Base-by-base conservation (phyloP, 352 stramenopile genomes). In the Saprolegnia parasitica region DNA sequence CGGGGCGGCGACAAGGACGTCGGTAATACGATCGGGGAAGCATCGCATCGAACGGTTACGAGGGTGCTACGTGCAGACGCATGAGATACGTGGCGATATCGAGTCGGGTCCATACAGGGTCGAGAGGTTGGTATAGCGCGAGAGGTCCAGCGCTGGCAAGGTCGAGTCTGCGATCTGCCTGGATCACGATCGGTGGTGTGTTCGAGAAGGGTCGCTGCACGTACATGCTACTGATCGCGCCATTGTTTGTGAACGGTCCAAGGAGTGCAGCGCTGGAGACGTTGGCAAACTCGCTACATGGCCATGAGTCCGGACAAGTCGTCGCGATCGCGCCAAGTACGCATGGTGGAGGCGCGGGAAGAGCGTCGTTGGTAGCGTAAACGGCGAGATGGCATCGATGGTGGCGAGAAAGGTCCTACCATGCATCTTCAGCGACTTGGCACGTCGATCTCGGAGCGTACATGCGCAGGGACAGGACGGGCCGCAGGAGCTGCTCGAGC, bases 61-160 rank as follows among this genome's bases (percentile, higher is more conserved):
- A 55, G n/a, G n/a, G 47, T 29, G n/a, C 47, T 55, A 55, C n/a
- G 47, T 55, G n/a, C 47, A 55, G n/a, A 6, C 29, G 29, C 29
- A 35, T 35, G 29, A 35, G 29, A 35, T 35, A 5, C 29, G 29
- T 35, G 29, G 29, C 29, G 29, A 35, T 35, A 35, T 5, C 11
- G 3, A 49, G 52, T 20, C 11, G 52, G 4, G 42, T 49, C 1
- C 52, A n/a, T 24, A 60, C 52, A 60, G 20, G 11, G 35, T 21
- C 24, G 52, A 60, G 11, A 60, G 20, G 24, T 60, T 60, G 52
- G 52, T 60, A 60, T 26, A 60, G 24, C 20, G 13, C 35, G 52
- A 60, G 24, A 60, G 35, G 20, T 60, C 52, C 3, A 60, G 52
- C 52, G n/a, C 16, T 40, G 52, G 13, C 52, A 60, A 26, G 11